Evolutionary conservation across 352 stramenopile species (phyloP).

Genomic region (Phytophthora meadii): DNA sequence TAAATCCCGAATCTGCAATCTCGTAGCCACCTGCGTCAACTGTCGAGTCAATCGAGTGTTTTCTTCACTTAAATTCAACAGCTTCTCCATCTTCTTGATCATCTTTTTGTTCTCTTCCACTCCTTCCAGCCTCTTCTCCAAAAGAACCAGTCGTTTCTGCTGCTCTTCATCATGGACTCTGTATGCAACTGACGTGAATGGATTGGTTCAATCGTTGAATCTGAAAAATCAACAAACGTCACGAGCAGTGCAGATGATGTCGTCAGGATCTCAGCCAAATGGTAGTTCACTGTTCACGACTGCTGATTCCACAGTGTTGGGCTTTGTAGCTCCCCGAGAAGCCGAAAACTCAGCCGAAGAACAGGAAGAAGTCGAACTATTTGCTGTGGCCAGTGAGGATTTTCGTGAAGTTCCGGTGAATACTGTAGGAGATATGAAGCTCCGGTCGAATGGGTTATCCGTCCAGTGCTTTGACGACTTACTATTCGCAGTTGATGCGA

Average conservation of each 20-base stretch:
- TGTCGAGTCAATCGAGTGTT: conserved; percentile 14
- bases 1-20: conserved; percentile 19
- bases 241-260: conserved; percentile 29
- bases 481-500: conserved; percentile 39
- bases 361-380: conserved; percentile 6
- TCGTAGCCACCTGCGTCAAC: conserved; percentile 17
- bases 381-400: conserved; percentile 45
- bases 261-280: not conserved
- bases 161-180: conserved; percentile 37
- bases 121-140: conserved; percentile 24
- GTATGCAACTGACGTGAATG: conserved; percentile 41
- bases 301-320: conserved; percentile 44
- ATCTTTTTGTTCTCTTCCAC: conserved; percentile 18
- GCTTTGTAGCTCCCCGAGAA: conserved; percentile 14
- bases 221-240: conserved; percentile 57
- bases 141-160: conserved; percentile 28
- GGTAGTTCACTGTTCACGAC: conserved; percentile 31
- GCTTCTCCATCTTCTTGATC: conserved; percentile 19
- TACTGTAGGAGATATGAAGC: not conserved
- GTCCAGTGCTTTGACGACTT: conserved; percentile 37
- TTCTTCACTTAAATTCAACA: conserved; percentile 20
- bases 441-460: conserved; percentile 15
- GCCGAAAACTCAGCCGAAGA: not conserved
- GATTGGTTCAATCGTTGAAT: conserved; percentile 51
- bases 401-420: conserved; percentile 42